A percentile compares a stretch with the other conserved stretches of the same genome.
These are phyloP conservation scores for Backusella morwellensis DNA, from an alignment of 192 early-diverging fungal genomes.

Conservation along the genomic window DNA sequence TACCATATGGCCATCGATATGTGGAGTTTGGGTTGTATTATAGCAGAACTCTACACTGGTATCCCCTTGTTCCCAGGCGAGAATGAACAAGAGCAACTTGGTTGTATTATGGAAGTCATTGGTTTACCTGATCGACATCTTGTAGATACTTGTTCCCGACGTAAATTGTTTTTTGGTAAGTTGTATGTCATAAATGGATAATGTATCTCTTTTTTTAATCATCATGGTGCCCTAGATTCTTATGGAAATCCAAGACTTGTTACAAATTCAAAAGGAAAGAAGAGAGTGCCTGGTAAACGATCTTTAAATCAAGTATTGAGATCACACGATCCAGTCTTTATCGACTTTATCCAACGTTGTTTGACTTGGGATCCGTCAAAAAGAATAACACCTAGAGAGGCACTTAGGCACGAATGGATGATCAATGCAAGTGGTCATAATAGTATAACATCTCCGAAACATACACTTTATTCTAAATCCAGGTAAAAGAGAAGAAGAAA, in stretches of 20 bases:
- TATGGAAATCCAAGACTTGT: slow-evolving; percentile 53
- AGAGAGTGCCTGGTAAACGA: slow-evolving; percentile 68
- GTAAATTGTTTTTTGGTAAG: slow-evolving; percentile 83
- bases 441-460: slow-evolving; percentile 4
- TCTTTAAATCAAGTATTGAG: slow-evolving; percentile 72
- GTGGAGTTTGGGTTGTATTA: slow-evolving; percentile 93
- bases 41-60: slow-evolving; percentile 81
- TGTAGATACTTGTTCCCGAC: slow-evolving; percentile 70
- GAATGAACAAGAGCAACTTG: slow-evolving; percentile 91
- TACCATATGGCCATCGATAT: slow-evolving; percentile 92
- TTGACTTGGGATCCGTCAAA: slow-evolving; percentile 78
- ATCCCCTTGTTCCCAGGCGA: slow-evolving; percentile 95
- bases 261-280: slow-evolving; percentile 86
- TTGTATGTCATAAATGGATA: slow-evolving; percentile 9
- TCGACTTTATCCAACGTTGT: slow-evolving; percentile 82
- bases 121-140: slow-evolving; percentile 75
- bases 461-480: neutral
- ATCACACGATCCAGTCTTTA: slow-evolving; percentile 69
- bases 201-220: slow-evolving; percentile 19
- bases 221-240: slow-evolving; percentile 32
- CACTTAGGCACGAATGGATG: slow-evolving; percentile 9
- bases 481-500: neutral
- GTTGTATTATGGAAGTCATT: slow-evolving; percentile 88
- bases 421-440: neutral
- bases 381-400: slow-evolving; percentile 2